Percentiles rank a stretch among this genome's conserved stretches.
phyloP scores from a whole-genome alignment of 441 rosid species.

The Arabidopsis lyrata region DNA sequence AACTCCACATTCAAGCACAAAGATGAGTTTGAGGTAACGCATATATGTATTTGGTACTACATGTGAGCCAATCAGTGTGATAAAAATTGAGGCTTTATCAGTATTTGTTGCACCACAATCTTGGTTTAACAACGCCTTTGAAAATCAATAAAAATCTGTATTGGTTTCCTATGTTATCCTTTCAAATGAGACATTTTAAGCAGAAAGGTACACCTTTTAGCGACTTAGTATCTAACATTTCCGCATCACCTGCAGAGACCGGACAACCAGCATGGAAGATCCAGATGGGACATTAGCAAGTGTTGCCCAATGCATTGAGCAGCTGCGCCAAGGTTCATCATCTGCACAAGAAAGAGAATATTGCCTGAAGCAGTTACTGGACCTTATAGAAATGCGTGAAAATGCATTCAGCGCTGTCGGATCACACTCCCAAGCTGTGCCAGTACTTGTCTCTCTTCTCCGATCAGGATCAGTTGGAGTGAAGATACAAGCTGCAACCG shows the following conservation, averaged over 20 bases:
- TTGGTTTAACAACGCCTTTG: slow-evolving; percentile 22
- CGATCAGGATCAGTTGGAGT: slow-evolving; percentile 97
- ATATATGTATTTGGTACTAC: slow-evolving; percentile 12
- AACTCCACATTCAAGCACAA: slow-evolving; percentile 88
- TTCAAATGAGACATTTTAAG: slow-evolving; percentile 2
- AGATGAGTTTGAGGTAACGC: slow-evolving; percentile 85
- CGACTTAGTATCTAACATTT: slow-evolving; percentile 37
- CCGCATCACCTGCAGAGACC: slow-evolving; percentile 74
- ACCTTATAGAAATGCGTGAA: slow-evolving; percentile 95
- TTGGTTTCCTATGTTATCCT: not conserved
- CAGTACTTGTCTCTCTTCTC: slow-evolving; percentile 99
- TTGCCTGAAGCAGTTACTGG: slow-evolving; percentile 90
- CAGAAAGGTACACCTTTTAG: slow-evolving; percentile 10
- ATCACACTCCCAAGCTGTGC: slow-evolving; percentile 99
- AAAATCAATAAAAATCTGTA: slow-evolving; percentile 17
- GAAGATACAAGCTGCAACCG: slow-evolving; percentile 97
- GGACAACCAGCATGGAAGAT: slow-evolving; percentile 97
- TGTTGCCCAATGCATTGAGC: slow-evolving; percentile 99
- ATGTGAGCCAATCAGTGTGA: slow-evolving; percentile 8
- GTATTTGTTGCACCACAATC: slow-evolving; percentile 3
- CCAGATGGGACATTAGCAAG: slow-evolving; percentile 99
- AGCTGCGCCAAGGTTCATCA: slow-evolving; percentile 88
- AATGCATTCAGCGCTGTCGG: slow-evolving; percentile 99
- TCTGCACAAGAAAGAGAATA: slow-evolving; percentile 95
- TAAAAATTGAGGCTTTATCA: slow-evolving; percentile 13